These are phyloP conservation scores for Talaromyces sp. DNA, from an alignment of 2,329 filamentous ascomycete genomes.

Conservation along the genomic window DNA sequence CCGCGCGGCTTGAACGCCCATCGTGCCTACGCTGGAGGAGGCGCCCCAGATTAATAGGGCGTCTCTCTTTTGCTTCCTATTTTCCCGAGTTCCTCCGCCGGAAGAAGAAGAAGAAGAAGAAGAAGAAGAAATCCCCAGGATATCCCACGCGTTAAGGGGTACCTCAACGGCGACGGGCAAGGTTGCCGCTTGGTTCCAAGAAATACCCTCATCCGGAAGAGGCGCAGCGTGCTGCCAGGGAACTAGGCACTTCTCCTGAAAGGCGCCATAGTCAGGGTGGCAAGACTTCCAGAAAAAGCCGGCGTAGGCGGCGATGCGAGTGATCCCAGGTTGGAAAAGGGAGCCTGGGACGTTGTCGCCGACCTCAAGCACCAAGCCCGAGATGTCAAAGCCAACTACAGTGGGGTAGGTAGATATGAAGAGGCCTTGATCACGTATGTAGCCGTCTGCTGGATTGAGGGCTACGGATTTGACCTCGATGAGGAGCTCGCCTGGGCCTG, in stretches of 20 bases:
- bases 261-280: slow-evolving; percentile 45
- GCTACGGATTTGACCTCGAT: slow-evolving; percentile 46
- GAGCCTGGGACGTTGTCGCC: slow-evolving; percentile 32
- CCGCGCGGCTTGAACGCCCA: slow-evolving; percentile 40
- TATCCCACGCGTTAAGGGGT: slow-evolving; percentile 37
- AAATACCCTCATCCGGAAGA: slow-evolving; percentile 29
- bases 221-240: slow-evolving; percentile 38
- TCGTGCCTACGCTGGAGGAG: slow-evolving; percentile 43
- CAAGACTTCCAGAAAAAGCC: slow-evolving; percentile 40
- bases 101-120: background rate
- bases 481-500: slow-evolving; percentile 45
- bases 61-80: slow-evolving; percentile 19
- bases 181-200: slow-evolving; percentile 39
- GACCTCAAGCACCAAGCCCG: slow-evolving; percentile 40
- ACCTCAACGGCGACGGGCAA: slow-evolving; percentile 37
- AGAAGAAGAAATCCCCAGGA: slow-evolving; percentile 26
- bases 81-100: background rate
- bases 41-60: slow-evolving; percentile 43
- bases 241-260: slow-evolving; percentile 42
- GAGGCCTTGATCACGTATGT: slow-evolving; percentile 42
- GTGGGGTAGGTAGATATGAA: slow-evolving; percentile 40
- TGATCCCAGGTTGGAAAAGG: slow-evolving; percentile 29
- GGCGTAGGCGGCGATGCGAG: slow-evolving; percentile 38
- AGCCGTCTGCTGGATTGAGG: slow-evolving; percentile 45
- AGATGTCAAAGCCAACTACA: slow-evolving; percentile 34